A percentile compares a stretch with the other conserved stretches of the same genome.
Conservation (phyloP, 768 basidiomycete genomes). For the Cubamyces lactineus region DNA sequence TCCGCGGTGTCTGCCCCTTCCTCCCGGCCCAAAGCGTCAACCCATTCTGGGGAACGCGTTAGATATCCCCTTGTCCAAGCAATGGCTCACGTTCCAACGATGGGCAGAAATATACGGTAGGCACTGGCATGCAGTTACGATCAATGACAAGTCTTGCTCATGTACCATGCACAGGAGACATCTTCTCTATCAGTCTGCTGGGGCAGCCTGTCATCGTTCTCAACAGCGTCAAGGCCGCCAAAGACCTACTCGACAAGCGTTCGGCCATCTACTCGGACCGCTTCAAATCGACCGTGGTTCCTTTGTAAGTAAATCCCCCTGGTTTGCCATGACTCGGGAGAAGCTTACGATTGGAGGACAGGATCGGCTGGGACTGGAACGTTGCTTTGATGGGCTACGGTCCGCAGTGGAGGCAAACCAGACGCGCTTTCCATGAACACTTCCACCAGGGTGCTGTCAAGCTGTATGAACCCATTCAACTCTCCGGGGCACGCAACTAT, state of each 20-base stretch:
- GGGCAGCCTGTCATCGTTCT: constrained; percentile 38
- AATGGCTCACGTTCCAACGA: constrained; percentile 4
- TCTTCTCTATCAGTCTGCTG: constrained; percentile 26
- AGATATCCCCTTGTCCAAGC: constrained; percentile 5
- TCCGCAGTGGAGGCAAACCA: constrained; percentile 1
- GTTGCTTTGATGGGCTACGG: constrained; percentile 16
- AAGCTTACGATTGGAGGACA: background rate
- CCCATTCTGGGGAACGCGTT: constrained; percentile 13
- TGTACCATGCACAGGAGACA: constrained; percentile 20
- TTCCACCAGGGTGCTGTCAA: constrained; percentile 4
- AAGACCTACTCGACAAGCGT: constrained; percentile 46
- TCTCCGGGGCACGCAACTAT: constrained; percentile 4
- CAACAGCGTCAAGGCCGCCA: constrained; percentile 39
- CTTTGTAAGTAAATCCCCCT: background rate
- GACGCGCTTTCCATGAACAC: constrained; percentile 18
- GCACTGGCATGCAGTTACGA: background rate
- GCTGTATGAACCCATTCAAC: constrained; percentile 2
- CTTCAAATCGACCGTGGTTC: background rate
- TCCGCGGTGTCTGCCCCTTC: background rate
- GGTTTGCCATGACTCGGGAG: too few relatives aligned
- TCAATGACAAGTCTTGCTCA: background rate
- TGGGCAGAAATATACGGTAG: constrained; percentile 12
- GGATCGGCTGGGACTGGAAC: constrained; percentile 23
- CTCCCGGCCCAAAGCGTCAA: constrained; percentile 10
- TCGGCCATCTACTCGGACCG: constrained; percentile 48